phyloP scores from a whole-genome alignment of 2,329 filamentous ascomycete genomes.

The Teratosphaeria pseudoeucalypti region DNA sequence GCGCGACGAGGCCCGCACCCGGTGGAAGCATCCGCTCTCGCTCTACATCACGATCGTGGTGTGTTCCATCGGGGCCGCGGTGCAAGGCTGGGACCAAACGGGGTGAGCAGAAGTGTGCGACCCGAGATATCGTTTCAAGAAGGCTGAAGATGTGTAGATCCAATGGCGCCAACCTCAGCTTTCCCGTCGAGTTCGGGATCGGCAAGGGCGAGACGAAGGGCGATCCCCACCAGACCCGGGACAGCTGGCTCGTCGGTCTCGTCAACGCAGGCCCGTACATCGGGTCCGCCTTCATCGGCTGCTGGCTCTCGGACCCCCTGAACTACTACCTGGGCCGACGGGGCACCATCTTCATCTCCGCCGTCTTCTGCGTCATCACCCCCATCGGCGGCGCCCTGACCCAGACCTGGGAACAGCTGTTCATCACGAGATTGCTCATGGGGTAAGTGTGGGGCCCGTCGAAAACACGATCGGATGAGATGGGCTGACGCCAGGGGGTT shows the following conservation, averaged over 20 bases:
- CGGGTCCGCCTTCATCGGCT: conserved; percentile 3
- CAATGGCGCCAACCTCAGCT: conserved; percentile 44
- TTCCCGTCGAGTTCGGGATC: conserved; percentile 31
- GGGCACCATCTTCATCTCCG: conserved; percentile 30
- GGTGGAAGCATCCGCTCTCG: conserved; percentile 38
- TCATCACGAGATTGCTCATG: neutral
- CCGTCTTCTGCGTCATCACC: conserved; percentile 53
- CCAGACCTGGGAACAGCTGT: conserved; percentile 41
- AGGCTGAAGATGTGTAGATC: conserved; percentile 23
- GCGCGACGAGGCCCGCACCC: neutral
- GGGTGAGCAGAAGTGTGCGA: neutral
- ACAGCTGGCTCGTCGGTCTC: conserved; percentile 52
- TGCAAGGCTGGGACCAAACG: conserved; percentile 45
- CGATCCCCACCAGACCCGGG: neutral
- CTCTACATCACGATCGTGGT: conserved; percentile 43
- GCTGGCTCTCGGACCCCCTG: conserved; percentile 32
- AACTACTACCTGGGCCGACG: conserved; percentile 26
- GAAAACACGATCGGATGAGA: neutral
- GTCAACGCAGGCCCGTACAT: conserved; percentile 52
- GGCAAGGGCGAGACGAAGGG: neutral
- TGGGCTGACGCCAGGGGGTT: conserved; percentile 20
- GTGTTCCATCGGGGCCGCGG: conserved; percentile 42
- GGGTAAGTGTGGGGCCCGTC: neutral
- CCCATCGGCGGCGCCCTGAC: conserved; percentile 45
- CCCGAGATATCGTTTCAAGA: neutral